Evolutionary conservation across 768 basidiomycete species (phyloP).

Genomic region (Saitozyma podzolica): DNA sequence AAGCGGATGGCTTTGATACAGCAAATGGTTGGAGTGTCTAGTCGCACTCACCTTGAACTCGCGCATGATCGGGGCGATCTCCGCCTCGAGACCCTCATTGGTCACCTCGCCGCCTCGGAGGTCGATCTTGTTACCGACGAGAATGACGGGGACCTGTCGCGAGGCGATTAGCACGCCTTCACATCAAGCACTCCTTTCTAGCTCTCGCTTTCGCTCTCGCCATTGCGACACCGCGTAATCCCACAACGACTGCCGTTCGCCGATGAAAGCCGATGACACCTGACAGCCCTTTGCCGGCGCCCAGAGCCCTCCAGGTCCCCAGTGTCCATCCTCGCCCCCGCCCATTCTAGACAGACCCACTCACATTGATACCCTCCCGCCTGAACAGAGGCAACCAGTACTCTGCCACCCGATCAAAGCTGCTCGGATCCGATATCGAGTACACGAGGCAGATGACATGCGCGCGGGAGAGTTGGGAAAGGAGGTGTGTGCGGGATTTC

Average conservation of each 20-base stretch:
- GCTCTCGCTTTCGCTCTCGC: neutral
- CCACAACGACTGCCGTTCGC: too few relatives aligned
- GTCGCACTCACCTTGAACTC: slow-evolving; percentile 80
- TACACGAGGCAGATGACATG: slow-evolving; percentile 99
- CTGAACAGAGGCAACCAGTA: slow-evolving; percentile 97
- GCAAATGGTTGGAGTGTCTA: neutral
- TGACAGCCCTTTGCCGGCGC: too few relatives aligned
- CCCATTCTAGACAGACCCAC: slow-evolving; percentile 26
- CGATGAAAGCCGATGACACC: too few relatives aligned
- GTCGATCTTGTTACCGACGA: slow-evolving; percentile 99
- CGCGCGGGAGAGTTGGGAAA: slow-evolving; percentile 92
- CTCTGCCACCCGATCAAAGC: slow-evolving; percentile 95
- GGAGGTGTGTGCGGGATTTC: slow-evolving; percentile 81
- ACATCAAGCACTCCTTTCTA: neutral
- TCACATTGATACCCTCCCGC: slow-evolving; percentile 89
- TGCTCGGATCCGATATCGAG: slow-evolving; percentile 91
- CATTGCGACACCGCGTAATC: too few relatives aligned
- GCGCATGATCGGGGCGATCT: slow-evolving; percentile 95
- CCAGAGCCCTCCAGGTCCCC: too few relatives aligned
- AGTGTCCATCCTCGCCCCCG: too few relatives aligned
- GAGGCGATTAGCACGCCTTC: neutral
- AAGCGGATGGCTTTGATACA: too few relatives aligned
- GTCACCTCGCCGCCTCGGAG: slow-evolving; percentile 88
- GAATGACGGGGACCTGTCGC: slow-evolving; percentile 83
- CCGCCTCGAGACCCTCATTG: slow-evolving; percentile 88